These are phyloP conservation scores for Metarhizium album DNA, from an alignment of 2,329 filamentous ascomycete genomes.

Conservation along the genomic window DNA sequence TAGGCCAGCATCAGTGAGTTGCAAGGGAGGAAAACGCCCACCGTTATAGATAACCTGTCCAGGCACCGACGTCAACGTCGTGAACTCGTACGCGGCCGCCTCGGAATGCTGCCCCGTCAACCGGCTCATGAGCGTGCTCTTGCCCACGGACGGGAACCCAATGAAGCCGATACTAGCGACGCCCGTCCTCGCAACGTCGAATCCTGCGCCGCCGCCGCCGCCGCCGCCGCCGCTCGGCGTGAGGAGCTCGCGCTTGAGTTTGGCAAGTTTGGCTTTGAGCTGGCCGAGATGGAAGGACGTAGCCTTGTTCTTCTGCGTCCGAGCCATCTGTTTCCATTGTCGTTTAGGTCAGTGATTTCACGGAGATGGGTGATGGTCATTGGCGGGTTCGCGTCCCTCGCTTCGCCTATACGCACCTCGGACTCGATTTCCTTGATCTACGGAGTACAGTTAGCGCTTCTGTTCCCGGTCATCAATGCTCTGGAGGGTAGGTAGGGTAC, in stretches of 20 bases:
- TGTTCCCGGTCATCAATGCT: background rate
- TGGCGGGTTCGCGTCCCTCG: background rate
- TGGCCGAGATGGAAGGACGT: constrained; percentile 91
- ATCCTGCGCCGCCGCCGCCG: constrained; percentile 76
- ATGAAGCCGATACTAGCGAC: constrained; percentile 97
- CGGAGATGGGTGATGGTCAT: background rate
- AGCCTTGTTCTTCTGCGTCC: constrained; percentile 94
- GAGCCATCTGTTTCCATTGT: constrained; percentile 59
- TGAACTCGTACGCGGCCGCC: constrained; percentile 96
- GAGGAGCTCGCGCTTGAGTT: constrained; percentile 91
- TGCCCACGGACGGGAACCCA: constrained; percentile 95
- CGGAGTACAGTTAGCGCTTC: constrained; percentile 23
- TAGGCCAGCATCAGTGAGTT: no score
- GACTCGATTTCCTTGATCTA: constrained; percentile 95
- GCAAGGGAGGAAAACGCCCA: constrained; percentile 18
- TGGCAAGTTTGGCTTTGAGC: constrained; percentile 95
- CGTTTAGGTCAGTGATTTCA: constrained; percentile 6
- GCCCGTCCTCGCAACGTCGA: constrained; percentile 95
- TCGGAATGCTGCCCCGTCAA: constrained; percentile 96
- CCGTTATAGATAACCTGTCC: constrained; percentile 93
- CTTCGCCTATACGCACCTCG: constrained; percentile 52
- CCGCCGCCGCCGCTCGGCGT: constrained; percentile 68
- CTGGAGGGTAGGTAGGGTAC: constrained; percentile 2
- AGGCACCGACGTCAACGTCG: constrained; percentile 91
- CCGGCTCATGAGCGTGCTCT: constrained; percentile 92